phyloP scores from a whole-genome alignment of 257 asterid species.

The Verbena officinalis region DNA sequence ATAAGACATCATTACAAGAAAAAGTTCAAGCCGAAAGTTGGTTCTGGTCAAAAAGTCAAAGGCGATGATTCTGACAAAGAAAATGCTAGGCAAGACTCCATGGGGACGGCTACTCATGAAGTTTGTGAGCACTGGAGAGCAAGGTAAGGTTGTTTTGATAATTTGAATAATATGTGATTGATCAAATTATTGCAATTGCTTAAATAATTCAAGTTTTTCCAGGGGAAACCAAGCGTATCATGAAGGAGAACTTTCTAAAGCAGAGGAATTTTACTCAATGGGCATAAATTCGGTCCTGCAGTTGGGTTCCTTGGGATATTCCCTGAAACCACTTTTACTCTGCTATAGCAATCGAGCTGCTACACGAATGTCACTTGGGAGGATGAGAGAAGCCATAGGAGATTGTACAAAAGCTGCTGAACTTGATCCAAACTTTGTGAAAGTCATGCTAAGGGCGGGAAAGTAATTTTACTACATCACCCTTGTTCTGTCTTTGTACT shows the following conservation, averaged over 20 bases:
- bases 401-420: conserved; percentile 81
- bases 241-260: conserved; percentile 63
- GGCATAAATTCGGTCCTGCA: conserved; percentile 62
- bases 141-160: conserved; percentile 49
- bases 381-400: conserved; percentile 85
- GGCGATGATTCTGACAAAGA: conserved; percentile 38
- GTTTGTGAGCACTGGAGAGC: conserved; percentile 81
- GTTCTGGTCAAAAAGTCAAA: conserved; percentile 38
- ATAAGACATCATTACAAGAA: conserved; percentile 69
- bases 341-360: conserved; percentile 99
- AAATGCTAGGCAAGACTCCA: conserved; percentile 39
- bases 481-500: conserved; percentile 20
- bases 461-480: conserved; percentile 59
- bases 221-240: conserved; percentile 95
- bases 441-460: conserved; percentile 81
- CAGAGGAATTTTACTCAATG: conserved; percentile 79
- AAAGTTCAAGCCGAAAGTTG: conserved; percentile 73
- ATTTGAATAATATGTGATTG: conserved; percentile 11
- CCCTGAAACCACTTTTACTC: conserved; percentile 59
- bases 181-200: conserved; percentile 23
- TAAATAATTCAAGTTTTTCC: conserved; percentile 30
- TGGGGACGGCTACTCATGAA: conserved; percentile 39
- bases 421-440: conserved; percentile 70
- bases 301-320: conserved; percentile 35
- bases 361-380: conserved; percentile 81